These are phyloP conservation scores for Penicillium sp. DNA, from an alignment of 2,329 filamentous ascomycete species.

Conservation along the genomic window DNA sequence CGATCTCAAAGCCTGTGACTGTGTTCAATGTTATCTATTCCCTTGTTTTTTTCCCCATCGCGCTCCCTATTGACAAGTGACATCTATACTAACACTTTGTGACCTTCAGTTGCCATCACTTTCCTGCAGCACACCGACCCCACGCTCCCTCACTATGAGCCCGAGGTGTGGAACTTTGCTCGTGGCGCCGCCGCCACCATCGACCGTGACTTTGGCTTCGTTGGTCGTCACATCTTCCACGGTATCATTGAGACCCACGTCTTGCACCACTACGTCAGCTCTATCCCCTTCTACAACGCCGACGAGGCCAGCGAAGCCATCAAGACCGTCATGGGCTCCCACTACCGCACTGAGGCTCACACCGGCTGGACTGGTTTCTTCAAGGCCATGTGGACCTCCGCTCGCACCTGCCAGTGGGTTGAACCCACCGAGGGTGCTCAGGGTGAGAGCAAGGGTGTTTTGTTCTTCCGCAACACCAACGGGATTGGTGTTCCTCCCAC, in stretches of 20 bases:
- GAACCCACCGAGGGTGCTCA: conserved; percentile 78
- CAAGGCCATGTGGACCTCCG: conserved; percentile 70
- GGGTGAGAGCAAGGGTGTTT: conserved; percentile 73
- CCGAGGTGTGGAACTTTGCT: conserved; percentile 82
- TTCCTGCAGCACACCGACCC: conserved; percentile 97
- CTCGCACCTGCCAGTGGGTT: conserved; percentile 92
- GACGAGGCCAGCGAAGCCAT: conserved; percentile 93
- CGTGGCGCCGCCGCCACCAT: conserved; percentile 93
- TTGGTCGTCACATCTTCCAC: conserved; percentile 84
- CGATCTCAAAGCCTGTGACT: too few species aligned
- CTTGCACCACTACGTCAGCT: conserved; percentile 93
- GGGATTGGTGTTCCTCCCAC: conserved; percentile 62
- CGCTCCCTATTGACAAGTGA: not conserved
- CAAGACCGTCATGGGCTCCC: conserved; percentile 87
- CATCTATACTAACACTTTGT: conserved; percentile 5
- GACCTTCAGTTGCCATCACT: conserved; percentile 80
- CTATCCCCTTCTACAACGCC: conserved; percentile 93
- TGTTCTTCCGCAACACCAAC: conserved; percentile 96
- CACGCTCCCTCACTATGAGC: conserved; percentile 83
- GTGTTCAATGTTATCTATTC: not conserved
- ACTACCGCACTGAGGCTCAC: conserved; percentile 80
- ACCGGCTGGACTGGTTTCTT: conserved; percentile 79
- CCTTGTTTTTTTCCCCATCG: too few species aligned
- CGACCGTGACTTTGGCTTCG: conserved; percentile 94
- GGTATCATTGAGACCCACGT: conserved; percentile 98